Conservation (phyloP, 257 asterid species). For the Solanum chmielewskii region DNA sequence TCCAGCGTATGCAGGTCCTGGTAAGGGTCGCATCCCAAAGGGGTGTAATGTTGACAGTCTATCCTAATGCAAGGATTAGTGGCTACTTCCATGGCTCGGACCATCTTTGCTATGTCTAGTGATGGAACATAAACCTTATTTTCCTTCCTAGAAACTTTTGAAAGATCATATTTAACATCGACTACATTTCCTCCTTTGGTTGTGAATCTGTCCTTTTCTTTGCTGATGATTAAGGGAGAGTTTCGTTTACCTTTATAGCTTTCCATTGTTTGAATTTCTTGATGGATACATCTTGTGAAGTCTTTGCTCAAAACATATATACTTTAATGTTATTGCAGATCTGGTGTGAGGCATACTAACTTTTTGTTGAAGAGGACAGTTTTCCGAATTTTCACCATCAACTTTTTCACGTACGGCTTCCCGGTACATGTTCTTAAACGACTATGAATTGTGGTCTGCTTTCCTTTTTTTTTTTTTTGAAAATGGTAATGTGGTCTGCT, state of each 20-base stretch:
- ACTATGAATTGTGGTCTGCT: slow-evolving; percentile 1
- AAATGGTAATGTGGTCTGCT: background rate
- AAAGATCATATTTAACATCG: background rate
- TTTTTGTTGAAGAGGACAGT: slow-evolving; percentile 73
- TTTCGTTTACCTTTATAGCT: background rate
- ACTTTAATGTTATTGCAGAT: slow-evolving; percentile 29
- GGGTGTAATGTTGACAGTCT: background rate
- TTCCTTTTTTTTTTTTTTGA: background rate
- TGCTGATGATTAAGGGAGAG: background rate
- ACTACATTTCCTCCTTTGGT: background rate
- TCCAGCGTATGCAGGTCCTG: background rate
- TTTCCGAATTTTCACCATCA: slow-evolving; percentile 84
- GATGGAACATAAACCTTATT: background rate
- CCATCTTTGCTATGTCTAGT: background rate
- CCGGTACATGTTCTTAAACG: slow-evolving; percentile 51
- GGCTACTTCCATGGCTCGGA: background rate
- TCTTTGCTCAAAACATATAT: background rate
- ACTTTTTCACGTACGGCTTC: slow-evolving; percentile 98
- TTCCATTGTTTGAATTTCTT: background rate
- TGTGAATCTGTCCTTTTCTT: background rate
- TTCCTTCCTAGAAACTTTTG: background rate
- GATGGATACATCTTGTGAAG: background rate
- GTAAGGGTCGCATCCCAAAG: background rate
- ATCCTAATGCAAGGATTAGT: background rate
- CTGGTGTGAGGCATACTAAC: slow-evolving; percentile 96